phyloP scores from a whole-genome alignment of 2,329 filamentous ascomycete species.

The Trichoderma sp. region DNA sequence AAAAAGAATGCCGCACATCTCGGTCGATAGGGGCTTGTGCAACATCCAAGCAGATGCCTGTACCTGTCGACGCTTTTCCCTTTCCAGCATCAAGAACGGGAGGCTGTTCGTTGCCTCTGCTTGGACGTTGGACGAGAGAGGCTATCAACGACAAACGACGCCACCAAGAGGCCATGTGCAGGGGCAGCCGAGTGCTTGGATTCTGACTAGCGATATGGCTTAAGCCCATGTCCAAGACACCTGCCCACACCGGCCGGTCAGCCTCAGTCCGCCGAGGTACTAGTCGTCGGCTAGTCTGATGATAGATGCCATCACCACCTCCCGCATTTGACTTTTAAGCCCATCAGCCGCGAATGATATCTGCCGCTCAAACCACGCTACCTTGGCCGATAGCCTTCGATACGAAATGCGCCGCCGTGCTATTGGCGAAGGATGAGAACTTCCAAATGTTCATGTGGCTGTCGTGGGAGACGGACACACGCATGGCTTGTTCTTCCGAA shows the following conservation, averaged over 20 bases:
- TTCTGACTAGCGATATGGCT: neutral
- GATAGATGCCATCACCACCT: conserved; percentile 2
- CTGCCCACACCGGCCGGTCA: conserved; percentile 17
- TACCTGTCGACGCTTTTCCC: conserved; percentile 9
- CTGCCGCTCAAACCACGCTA: neutral
- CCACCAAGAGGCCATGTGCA: conserved; percentile 12
- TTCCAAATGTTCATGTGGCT: neutral
- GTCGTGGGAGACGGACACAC: neutral
- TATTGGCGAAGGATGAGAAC: neutral
- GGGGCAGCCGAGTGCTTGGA: neutral
- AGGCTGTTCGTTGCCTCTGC: neutral
- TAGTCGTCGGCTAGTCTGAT: neutral
- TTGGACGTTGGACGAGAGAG: neutral
- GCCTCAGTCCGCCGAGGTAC: conserved; percentile 14
- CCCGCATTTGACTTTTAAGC: conserved; percentile 9
- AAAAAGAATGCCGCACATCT: neutral
- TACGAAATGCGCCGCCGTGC: neutral
- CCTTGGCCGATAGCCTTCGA: neutral
- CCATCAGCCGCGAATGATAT: conserved; percentile 7
- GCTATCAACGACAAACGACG: conserved; percentile 1
- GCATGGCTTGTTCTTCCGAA: conserved; percentile 3
- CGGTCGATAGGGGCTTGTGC: neutral
- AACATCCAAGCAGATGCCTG: conserved; percentile 9
- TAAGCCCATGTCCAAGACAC: neutral
- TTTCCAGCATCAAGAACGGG: conserved; percentile 7